phyloP scores from a whole-genome alignment of 345 rosid species.

The Luvunga scandens region DNA sequence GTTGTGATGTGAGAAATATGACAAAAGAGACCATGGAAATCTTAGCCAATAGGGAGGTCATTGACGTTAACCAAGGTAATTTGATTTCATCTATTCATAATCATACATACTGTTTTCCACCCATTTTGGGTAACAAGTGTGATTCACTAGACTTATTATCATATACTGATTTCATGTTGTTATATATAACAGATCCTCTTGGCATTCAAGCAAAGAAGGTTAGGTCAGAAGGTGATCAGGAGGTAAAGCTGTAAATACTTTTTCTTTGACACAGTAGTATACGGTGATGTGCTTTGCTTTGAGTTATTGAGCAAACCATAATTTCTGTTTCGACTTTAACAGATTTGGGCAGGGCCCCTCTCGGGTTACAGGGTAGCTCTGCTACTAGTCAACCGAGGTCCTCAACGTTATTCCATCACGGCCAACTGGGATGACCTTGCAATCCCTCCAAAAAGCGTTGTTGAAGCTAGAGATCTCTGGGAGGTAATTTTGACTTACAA shows the following conservation, averaged over 20 bases:
- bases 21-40: conserved; percentile 54
- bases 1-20: conserved; percentile 77
- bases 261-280: not conserved
- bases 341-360: conserved; percentile 84
- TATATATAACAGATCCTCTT: conserved; percentile 44
- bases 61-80: conserved; percentile 80
- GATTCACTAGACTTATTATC: not conserved
- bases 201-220: conserved; percentile 86
- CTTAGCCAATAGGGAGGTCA: conserved; percentile 69
- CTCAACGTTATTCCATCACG: conserved; percentile 31
- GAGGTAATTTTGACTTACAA: conserved; percentile 37
- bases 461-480: conserved; percentile 77
- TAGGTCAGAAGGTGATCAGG: conserved; percentile 54
- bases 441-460: conserved; percentile 38
- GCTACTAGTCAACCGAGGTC: conserved; percentile 60
- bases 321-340: not conserved
- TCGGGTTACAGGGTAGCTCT: conserved; percentile 53
- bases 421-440: conserved; percentile 79
- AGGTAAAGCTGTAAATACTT: conserved; percentile 40
- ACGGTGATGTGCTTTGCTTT: not conserved
- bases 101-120: not conserved
- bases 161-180: not conserved
- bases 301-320: not conserved
- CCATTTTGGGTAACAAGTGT: not conserved
- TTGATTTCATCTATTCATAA: not conserved